Evolutionary conservation across 2,329 filamentous ascomycete species (phyloP), one percentile per base, ranked within the genome.

Genomic region (Cladophialophora immunda): DNA sequence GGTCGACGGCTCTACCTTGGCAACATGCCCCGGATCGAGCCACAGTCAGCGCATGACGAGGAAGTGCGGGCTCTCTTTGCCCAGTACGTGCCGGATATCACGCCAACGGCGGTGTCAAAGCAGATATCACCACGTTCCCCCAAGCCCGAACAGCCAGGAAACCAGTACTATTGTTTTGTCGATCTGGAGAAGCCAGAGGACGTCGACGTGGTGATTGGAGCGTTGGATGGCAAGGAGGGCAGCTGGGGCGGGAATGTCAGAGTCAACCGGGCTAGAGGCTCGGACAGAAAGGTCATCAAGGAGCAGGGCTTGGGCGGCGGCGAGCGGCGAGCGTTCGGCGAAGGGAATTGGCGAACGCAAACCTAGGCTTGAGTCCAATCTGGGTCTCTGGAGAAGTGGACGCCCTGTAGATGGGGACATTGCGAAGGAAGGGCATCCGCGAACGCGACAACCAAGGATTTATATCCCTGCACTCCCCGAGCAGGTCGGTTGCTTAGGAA

Each of bases 101-200:
- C 79, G 15, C 75, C 85, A 73, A 77, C 81, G 71, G 80, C 80
- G 59, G 78, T 85, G 64, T 83, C 80, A 74, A 85, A 84, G 73
- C 73, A 84, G 53, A 90, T 86, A 81, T 89, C 83, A 55, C 87
- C 83, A 68, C 88, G 82, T 74, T 87, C 80, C 73, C 57, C 57
- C 17, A 89, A 82, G 65, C 80, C 79, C 29, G 76, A 79, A n/a
- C 80, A 81, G 47, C 79, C 81, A 0, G 86, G 86, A 32, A 84
- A 86, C 69, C 83, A 87, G 73, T 85, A 90, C 77, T 90, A 87
- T 76, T 86, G 87, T 71, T 90, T 90, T 66, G 86, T 90, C n/a
- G 87, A 90, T 72, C 84, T 90, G 64, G 80, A 79, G 56, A 85
- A 81, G 5, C 74, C 78, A 0, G 83, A 87, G 60, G 84, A 89